phyloP scores from a whole-genome alignment of 2,329 filamentous ascomycete species.

The Cladosporium sp. region DNA sequence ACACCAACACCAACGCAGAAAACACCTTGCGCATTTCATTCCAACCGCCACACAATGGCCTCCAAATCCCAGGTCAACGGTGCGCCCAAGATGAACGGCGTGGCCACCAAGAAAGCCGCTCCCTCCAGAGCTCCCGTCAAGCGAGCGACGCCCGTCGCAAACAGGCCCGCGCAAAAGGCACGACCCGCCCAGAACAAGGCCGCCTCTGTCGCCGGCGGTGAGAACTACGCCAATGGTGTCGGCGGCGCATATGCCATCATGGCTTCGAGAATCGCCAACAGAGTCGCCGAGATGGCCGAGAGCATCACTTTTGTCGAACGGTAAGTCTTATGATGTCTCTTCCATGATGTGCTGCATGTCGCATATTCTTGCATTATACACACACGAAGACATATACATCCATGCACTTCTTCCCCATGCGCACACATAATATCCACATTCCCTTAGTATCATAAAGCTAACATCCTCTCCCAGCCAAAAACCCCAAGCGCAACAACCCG shows the following conservation, averaged over 20 bases:
- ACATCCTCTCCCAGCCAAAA: conserved; percentile 20
- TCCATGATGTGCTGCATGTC: too few species aligned
- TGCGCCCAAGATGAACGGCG: conserved; percentile 23
- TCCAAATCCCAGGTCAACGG: conserved; percentile 23
- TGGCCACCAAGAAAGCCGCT: conserved; percentile 19
- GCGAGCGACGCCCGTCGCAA: conserved; percentile 12
- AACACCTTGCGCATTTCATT: background rate
- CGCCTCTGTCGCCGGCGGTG: conserved; percentile 29
- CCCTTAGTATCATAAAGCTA: background rate
- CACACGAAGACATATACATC: background rate
- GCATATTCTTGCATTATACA: background rate
- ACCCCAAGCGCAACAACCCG: conserved; percentile 22
- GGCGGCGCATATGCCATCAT: conserved; percentile 49
- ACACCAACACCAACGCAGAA: background rate
- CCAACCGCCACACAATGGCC: conserved; percentile 5
- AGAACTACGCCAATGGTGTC: conserved; percentile 24
- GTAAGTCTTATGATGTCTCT: conserved; percentile 18
- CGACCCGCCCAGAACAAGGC: conserved; percentile 30
- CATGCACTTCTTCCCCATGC: too few species aligned
- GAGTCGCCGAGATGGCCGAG: conserved; percentile 51
- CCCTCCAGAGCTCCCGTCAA: conserved; percentile 18
- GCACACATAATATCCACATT: too few species aligned
- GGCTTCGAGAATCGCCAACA: conserved; percentile 47
- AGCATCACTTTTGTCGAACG: conserved; percentile 50
- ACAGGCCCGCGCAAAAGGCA: conserved; percentile 18